phyloP scores from a whole-genome alignment of 1,284 basidiomycete species.

The Ustilago shanxiensis region DNA sequence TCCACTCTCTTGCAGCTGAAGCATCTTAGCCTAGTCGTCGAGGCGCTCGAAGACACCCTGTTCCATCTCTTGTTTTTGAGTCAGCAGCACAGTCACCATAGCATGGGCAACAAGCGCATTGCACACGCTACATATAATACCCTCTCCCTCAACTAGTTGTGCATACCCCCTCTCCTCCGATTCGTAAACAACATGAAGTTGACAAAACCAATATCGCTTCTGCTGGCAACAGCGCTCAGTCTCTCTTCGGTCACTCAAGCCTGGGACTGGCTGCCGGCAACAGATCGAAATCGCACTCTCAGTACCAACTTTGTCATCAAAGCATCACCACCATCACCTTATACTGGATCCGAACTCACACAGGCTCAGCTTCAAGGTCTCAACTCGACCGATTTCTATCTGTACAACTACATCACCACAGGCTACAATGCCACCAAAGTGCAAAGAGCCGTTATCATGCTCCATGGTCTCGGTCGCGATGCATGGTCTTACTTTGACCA shows the following conservation, averaged over 20 bases:
- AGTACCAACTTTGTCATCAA: slow-evolving; percentile 42
- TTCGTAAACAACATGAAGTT: slow-evolving; percentile 10
- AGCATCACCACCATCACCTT: slow-evolving; percentile 22
- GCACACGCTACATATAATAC: too few relatives aligned
- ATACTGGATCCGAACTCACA: slow-evolving; percentile 7
- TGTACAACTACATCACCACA: slow-evolving; percentile 52
- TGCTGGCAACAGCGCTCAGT: slow-evolving; percentile 17
- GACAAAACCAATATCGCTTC: background rate
- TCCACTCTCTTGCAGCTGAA: too few relatives aligned
- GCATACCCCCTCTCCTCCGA: too few relatives aligned
- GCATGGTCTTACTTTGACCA: slow-evolving; percentile 56
- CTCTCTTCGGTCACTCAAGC: slow-evolving; percentile 12
- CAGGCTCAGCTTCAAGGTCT: slow-evolving; percentile 22
- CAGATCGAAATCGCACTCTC: slow-evolving; percentile 48
- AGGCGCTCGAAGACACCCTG: too few relatives aligned
- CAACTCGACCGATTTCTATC: slow-evolving; percentile 29
- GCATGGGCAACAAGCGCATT: too few relatives aligned
- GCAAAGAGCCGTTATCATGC: slow-evolving; percentile 50
- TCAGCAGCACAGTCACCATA: too few relatives aligned
- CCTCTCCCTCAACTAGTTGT: too few relatives aligned
- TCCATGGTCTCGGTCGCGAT: slow-evolving; percentile 56
- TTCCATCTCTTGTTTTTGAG: too few relatives aligned
- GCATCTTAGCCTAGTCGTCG: too few relatives aligned
- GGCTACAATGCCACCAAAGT: slow-evolving; percentile 40
- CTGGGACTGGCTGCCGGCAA: slow-evolving; percentile 49